Percentiles rank a stretch among this genome's conserved stretches.
Conservation (phyloP, 192 early-diverging fungal species). For the Coemansia sp. region DNA sequence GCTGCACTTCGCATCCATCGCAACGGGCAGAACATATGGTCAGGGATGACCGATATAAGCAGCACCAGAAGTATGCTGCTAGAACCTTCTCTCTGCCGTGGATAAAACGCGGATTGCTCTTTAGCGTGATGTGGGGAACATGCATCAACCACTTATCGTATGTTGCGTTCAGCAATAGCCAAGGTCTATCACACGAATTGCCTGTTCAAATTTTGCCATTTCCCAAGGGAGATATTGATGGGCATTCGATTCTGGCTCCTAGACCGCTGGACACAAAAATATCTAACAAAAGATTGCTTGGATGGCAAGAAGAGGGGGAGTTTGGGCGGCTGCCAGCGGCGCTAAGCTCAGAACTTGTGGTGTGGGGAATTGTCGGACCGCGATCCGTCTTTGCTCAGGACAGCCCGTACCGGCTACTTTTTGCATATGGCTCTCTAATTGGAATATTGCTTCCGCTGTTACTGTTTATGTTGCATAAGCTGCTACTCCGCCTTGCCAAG, state of each 20-base stretch:
- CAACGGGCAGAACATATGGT: neutral
- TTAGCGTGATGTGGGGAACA: conserved; percentile 47
- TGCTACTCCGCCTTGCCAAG: neutral
- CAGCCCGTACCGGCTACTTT: conserved; percentile 46
- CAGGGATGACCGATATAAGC: neutral
- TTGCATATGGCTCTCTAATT: conserved; percentile 35
- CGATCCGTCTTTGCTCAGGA: conserved; percentile 27
- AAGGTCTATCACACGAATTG: conserved; percentile 1
- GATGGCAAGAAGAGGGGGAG: conserved; percentile 51
- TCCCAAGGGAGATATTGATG: neutral
- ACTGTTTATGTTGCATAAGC: neutral
- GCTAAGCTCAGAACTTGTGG: conserved; percentile 47
- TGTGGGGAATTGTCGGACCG: conserved; percentile 52
- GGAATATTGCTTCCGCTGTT: conserved; percentile 27
- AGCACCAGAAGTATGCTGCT: neutral
- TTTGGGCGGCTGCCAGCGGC: conserved; percentile 44
- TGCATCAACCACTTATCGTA: conserved; percentile 45
- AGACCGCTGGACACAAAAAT: neutral
- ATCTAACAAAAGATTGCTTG: conserved; percentile 9
- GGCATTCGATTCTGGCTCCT: conserved; percentile 1
- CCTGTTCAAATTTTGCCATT: neutral
- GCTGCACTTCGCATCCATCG: conserved; percentile 3
- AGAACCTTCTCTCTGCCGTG: conserved; percentile 22
- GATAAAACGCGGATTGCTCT: conserved; percentile 39
- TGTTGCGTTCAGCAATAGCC: conserved; percentile 15